Evolutionary conservation across 1,284 basidiomycete genomes (phyloP).

Genomic region (Pseudozyma thailandica): DNA sequence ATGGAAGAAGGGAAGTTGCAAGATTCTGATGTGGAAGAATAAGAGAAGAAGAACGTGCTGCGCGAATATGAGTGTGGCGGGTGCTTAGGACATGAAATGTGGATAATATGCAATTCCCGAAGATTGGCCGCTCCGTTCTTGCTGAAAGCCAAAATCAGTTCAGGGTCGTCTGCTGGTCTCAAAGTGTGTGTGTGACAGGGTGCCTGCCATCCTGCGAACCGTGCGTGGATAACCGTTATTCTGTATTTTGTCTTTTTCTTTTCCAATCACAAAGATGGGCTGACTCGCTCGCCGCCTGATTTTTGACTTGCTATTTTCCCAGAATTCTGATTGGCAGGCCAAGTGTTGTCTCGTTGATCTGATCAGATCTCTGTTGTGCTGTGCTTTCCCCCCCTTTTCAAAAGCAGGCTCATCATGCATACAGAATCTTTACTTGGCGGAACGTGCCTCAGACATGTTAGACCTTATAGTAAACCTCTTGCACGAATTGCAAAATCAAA

Average conservation of each 20-base stretch:
- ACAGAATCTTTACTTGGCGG: no score
- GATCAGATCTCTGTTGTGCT: conserved; percentile 2
- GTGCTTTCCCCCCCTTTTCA: background rate
- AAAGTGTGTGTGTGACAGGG: background rate
- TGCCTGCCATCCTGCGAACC: background rate
- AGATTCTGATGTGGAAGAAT: background rate
- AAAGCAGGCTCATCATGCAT: background rate
- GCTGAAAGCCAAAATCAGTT: no score
- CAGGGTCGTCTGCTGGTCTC: no score
- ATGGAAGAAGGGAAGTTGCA: no score
- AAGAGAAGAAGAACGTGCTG: background rate
- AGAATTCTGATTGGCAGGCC: conserved; percentile 12
- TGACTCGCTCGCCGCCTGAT: no score
- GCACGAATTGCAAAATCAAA: no score
- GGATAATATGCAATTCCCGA: background rate
- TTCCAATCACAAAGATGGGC: background rate
- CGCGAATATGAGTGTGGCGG: background rate
- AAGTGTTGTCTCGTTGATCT: conserved; percentile 1
- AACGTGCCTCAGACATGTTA: background rate
- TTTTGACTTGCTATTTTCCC: no score
- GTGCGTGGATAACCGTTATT: background rate
- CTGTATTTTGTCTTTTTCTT: background rate
- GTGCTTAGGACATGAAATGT: background rate
- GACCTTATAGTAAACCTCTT: background rate
- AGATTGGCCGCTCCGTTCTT: no score